phyloP scores from a whole-genome alignment of 345 rosid species.

The Nasturtium officinale region DNA sequence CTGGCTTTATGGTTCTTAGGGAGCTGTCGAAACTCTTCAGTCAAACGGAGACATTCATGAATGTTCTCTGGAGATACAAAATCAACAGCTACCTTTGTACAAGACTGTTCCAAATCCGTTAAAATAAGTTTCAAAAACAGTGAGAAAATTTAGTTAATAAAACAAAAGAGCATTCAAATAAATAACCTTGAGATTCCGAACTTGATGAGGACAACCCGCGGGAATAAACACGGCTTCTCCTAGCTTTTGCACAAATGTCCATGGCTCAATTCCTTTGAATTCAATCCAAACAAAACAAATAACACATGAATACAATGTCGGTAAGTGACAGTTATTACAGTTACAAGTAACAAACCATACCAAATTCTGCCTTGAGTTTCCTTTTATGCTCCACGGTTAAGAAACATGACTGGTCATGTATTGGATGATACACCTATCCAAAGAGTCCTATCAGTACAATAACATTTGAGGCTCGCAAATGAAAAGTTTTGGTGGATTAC shows the following conservation, averaged over 20 bases:
- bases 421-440: constrained; percentile 72
- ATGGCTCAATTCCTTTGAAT: constrained; percentile 75
- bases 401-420: constrained; percentile 83
- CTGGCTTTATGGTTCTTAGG: constrained; percentile 80
- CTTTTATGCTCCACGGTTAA: constrained; percentile 70
- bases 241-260: constrained; percentile 84
- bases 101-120: constrained; percentile 55
- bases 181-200: constrained; percentile 83
- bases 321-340: constrained; percentile 12
- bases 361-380: constrained; percentile 79
- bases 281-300: neutral
- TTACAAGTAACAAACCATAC: constrained; percentile 40
- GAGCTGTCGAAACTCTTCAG: constrained; percentile 85
- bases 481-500: neutral
- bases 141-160: neutral
- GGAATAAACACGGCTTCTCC: constrained; percentile 97
- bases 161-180: constrained; percentile 2
- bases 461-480: neutral
- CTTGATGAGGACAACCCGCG: constrained; percentile 99
- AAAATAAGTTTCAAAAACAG: neutral
- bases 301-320: neutral
- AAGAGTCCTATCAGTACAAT: neutral
- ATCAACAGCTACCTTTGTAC: constrained; percentile 93
- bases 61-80: constrained; percentile 94
- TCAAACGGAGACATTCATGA: constrained; percentile 72